Conservation (phyloP, 208 protist species). For the Wallacemonas sp. region DNA sequence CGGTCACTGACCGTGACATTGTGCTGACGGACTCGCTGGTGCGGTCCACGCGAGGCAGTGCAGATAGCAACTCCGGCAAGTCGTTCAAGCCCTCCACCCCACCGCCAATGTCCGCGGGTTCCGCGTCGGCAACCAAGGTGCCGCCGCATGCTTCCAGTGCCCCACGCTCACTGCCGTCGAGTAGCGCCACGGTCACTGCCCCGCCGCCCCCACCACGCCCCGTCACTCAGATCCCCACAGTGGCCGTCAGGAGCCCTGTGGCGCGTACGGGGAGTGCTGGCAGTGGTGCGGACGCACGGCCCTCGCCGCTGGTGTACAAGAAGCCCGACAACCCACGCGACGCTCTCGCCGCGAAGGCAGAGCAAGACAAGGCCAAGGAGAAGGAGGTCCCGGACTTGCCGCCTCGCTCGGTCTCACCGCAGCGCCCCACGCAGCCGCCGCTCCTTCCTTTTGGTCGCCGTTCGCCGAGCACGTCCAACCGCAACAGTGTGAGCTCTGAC, state of each 20-base stretch:
- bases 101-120: not conserved
- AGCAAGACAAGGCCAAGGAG: no score
- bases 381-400: not conserved
- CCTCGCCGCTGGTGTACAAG: slow-evolving; percentile 11
- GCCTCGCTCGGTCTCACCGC: slow-evolving; percentile 1
- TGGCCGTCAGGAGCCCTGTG: not conserved
- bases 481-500: slow-evolving; percentile 1
- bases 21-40: slow-evolving; percentile 2
- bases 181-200: not conserved
- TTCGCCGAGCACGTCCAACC: not conserved
- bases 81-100: slow-evolving; percentile 2
- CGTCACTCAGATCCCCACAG: not conserved
- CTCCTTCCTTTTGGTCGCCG: not conserved
- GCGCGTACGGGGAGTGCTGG: not conserved
- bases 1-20: not conserved
- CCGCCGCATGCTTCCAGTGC: slow-evolving; percentile 9
- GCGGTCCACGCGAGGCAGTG: not conserved
- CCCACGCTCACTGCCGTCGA: not conserved
- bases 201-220: not conserved
- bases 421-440: not conserved
- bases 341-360: not conserved
- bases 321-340: slow-evolving; percentile 13
- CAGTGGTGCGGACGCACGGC: not conserved
- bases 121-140: slow-evolving; percentile 14
- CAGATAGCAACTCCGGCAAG: not conserved